These are phyloP conservation scores for Gleditsia sinensis DNA, from an alignment of 306 rosid genomes.

Conservation along the genomic window DNA sequence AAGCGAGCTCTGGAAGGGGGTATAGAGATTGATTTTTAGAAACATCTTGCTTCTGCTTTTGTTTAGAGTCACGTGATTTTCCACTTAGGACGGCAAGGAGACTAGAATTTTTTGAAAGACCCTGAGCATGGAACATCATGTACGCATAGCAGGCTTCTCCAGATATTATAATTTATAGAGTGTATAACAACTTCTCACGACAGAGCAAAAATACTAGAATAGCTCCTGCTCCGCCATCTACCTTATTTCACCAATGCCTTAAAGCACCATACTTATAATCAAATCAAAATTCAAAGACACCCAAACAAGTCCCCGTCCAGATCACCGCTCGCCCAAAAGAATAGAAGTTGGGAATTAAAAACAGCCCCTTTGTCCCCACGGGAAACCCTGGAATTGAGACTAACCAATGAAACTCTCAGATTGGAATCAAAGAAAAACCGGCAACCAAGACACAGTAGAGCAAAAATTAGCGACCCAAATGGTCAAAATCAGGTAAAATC, in stretches of 20 bases:
- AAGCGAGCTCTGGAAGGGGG: constrained; percentile 51
- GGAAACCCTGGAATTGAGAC: constrained; percentile 22
- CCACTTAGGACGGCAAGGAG: constrained; percentile 55
- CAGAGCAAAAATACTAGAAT: background rate
- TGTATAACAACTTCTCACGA: constrained; percentile 16
- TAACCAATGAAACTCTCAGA: constrained; percentile 22
- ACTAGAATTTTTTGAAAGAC: constrained; percentile 41
- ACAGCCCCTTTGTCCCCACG: background rate
- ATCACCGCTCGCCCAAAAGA: constrained; percentile 28
- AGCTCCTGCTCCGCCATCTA: constrained; percentile 4
- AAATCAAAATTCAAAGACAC: constrained; percentile 25
- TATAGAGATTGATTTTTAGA: constrained; percentile 33
- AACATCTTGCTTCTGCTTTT: constrained; percentile 41
- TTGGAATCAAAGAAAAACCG: constrained; percentile 40
- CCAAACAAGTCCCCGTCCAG: constrained; percentile 5
- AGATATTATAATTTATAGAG: constrained; percentile 10
- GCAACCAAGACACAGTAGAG: constrained; percentile 33
- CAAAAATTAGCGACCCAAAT: constrained; percentile 33
- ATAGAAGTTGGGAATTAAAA: constrained; percentile 3
- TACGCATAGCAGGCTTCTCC: constrained; percentile 40
- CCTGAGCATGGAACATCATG: constrained; percentile 58
- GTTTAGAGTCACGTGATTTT: constrained; percentile 38
- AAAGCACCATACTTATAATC: background rate
- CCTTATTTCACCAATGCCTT: constrained; percentile 27
- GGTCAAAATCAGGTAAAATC: constrained; percentile 29